A percentile compares a stretch with the other conserved stretches of the same genome.
These are phyloP conservation scores for Phaseolus lunatus DNA, from an alignment of 306 rosid species.

Conservation along the genomic window DNA sequence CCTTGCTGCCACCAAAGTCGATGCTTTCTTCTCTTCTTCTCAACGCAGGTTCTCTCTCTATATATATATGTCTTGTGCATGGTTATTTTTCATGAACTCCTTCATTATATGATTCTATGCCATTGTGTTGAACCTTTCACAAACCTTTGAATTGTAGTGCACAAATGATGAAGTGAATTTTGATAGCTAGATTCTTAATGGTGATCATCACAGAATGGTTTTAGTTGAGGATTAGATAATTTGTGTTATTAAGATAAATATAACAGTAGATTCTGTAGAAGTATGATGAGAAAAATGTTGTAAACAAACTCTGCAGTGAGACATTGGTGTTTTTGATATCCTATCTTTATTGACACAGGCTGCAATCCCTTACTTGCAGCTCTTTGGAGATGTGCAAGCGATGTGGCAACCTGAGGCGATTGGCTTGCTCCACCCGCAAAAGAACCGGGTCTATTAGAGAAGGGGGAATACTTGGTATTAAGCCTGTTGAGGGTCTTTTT, in stretches of 20 bases:
- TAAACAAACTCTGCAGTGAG: neutral
- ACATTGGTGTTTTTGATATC: neutral
- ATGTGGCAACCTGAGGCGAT: slow-evolving; percentile 79
- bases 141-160: slow-evolving; percentile 1
- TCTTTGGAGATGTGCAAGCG: slow-evolving; percentile 84
- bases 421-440: slow-evolving; percentile 77
- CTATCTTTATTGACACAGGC: slow-evolving; percentile 14
- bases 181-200: neutral
- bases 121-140: neutral
- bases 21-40: slow-evolving; percentile 81
- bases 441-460: slow-evolving; percentile 73
- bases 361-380: slow-evolving; percentile 52
- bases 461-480: slow-evolving; percentile 59
- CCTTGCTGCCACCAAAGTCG: slow-evolving; percentile 84
- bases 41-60: slow-evolving; percentile 69
- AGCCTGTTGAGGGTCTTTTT: slow-evolving; percentile 55
- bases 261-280: neutral
- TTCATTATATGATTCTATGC: slow-evolving; percentile 4
- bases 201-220: neutral
- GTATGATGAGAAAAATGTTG: slow-evolving; percentile 10
- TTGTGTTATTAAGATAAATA: neutral
- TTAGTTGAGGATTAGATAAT: neutral
- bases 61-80: too few relatives aligned
- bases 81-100: neutral
- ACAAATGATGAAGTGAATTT: slow-evolving; percentile 9